Percentiles rank a stretch among this genome's conserved stretches.
These are phyloP conservation scores for Hypomontagnella submonticulosa DNA, from an alignment of 495 filamentous ascomycete genomes.

Conservation along the genomic window DNA sequence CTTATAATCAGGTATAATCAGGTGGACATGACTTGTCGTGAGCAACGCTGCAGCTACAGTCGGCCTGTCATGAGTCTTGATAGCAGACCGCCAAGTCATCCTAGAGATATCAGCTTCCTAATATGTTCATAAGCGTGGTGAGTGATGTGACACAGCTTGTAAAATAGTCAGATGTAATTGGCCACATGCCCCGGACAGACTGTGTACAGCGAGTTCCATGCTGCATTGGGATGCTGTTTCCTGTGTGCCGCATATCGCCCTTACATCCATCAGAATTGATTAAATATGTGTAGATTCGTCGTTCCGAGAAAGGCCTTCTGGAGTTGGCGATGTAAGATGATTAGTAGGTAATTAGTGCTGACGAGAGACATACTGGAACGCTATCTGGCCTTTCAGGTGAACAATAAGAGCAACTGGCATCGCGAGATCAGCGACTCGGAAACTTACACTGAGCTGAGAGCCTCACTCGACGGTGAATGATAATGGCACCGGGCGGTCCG, in stretches of 20 bases:
- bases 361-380: slow-evolving; percentile 2
- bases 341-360: slow-evolving; percentile 10
- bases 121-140: slow-evolving; percentile 34
- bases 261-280: slow-evolving; percentile 11
- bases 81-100: slow-evolving; percentile 42
- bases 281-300: slow-evolving; percentile 9
- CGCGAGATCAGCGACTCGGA: too few species aligned
- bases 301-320: not conserved
- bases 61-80: slow-evolving; percentile 23
- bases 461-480: slow-evolving; percentile 3
- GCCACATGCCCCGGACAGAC: slow-evolving; percentile 15
- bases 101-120: slow-evolving; percentile 38
- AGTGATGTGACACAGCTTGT: slow-evolving; percentile 29
- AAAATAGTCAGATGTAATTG: slow-evolving; percentile 28
- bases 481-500: slow-evolving; percentile 30
- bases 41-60: slow-evolving; percentile 13
- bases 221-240: slow-evolving; percentile 29
- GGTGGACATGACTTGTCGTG: slow-evolving; percentile 17
- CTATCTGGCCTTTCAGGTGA: slow-evolving; percentile 3
- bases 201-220: slow-evolving; percentile 32
- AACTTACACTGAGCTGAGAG: too few species aligned
- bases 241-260: slow-evolving; percentile 22
- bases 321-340: slow-evolving; percentile 5
- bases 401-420: too few species aligned
- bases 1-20: slow-evolving; percentile 22